These are phyloP conservation scores for Candida corydali DNA, from an alignment of 805 yeast species.

Conservation along the genomic window DNA sequence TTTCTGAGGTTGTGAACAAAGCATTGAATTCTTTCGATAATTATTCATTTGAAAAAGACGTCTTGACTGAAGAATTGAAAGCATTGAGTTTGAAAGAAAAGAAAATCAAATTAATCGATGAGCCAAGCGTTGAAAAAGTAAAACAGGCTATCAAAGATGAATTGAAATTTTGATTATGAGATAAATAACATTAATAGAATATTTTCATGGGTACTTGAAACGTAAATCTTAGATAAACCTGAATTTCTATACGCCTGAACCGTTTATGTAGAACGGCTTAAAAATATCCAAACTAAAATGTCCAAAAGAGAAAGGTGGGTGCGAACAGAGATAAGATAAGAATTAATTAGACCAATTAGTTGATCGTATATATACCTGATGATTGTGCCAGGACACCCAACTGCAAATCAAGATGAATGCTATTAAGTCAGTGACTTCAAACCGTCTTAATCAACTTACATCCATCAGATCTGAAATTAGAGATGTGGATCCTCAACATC, in stretches of 20 bases:
- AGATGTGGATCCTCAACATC: conserved; percentile 11
- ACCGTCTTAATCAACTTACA: conserved; percentile 9
- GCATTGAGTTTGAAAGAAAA: conserved; percentile 66
- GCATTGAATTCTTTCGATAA: conserved; percentile 64
- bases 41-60: conserved; percentile 84
- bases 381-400: neutral
- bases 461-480: conserved; percentile 15
- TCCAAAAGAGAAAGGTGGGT: too few relatives aligned
- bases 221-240: too few relatives aligned
- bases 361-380: neutral
- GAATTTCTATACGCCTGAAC: too few relatives aligned
- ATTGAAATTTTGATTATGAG: conserved; percentile 11
- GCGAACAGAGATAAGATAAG: neutral
- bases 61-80: conserved; percentile 83
- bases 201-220: too few relatives aligned
- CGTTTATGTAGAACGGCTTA: too few relatives aligned
- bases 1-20: conserved; percentile 89
- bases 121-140: conserved; percentile 68
- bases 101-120: conserved; percentile 67
- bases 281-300: too few relatives aligned
- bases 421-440: conserved; percentile 7
- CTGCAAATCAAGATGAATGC: conserved; percentile 1
- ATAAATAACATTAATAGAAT: too few relatives aligned
- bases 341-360: neutral
- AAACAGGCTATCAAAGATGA: conserved; percentile 74